Evolutionary conservation across 306 rosid genomes (phyloP).

Genomic region (Spatholobus suberectus): DNA sequence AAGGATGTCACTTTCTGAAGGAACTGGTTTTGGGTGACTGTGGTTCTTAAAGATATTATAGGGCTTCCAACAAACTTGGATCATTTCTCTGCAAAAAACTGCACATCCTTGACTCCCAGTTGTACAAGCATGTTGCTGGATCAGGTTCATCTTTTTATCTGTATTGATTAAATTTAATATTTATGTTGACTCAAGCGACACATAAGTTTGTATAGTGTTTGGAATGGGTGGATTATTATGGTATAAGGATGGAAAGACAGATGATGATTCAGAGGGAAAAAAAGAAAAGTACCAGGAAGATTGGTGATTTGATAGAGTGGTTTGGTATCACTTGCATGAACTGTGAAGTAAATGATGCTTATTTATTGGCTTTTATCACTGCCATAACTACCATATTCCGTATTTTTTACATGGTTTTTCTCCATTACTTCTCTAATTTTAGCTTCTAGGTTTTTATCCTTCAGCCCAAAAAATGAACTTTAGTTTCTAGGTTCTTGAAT

Average conservation of each 20-base stretch:
- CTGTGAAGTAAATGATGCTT: not conserved
- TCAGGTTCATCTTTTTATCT: conserved; percentile 14
- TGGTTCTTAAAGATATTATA: not conserved
- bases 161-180: not conserved
- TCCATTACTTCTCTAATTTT: not conserved
- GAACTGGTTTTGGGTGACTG: not conserved
- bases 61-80: not conserved
- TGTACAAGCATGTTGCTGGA: not conserved
- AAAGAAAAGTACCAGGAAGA: not conserved
- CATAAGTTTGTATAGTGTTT: not conserved
- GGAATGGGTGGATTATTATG: not conserved
- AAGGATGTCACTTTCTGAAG: not conserved
- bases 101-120: not conserved
- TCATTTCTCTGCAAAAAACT: not conserved
- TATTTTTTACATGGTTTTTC: not conserved
- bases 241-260: not conserved
- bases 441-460: not conserved
- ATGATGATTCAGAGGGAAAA: no score
- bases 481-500: not conserved
- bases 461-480: not conserved
- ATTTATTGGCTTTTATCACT: not conserved
- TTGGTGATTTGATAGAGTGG: not conserved
- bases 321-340: not conserved
- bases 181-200: not conserved
- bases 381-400: not conserved